Evolutionary conservation across 768 basidiomycete genomes (phyloP).

Genomic region (Pulveroboletus frians): DNA sequence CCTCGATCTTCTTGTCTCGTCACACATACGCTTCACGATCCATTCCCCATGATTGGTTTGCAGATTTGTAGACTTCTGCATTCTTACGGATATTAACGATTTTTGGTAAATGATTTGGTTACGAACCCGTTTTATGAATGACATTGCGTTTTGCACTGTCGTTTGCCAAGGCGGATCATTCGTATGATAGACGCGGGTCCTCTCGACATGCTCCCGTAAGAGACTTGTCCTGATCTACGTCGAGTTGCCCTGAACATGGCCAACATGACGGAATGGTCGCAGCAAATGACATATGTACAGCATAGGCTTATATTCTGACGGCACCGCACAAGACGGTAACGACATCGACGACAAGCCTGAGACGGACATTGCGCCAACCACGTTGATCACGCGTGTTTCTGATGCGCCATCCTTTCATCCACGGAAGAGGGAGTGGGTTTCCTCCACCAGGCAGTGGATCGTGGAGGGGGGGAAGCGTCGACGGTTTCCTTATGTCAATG

Average conservation of each 20-base stretch:
- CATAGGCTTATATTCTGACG: background rate
- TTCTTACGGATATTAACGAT: slow-evolving; percentile 17
- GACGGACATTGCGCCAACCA: slow-evolving; percentile 4
- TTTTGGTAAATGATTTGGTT: slow-evolving; percentile 20
- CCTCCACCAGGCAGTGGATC: too few species aligned
- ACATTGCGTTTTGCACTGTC: slow-evolving; percentile 7
- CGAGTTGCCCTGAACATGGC: too few species aligned
- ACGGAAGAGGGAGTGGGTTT: background rate
- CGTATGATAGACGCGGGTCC: background rate
- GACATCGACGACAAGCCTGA: too few species aligned
- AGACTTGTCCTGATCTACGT: background rate
- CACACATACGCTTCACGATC: slow-evolving; percentile 10
- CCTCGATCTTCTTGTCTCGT: slow-evolving; percentile 13
- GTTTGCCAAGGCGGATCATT: slow-evolving; percentile 10
- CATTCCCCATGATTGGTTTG: slow-evolving; percentile 11
- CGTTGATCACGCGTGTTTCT: slow-evolving; percentile 18
- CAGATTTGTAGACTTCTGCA: slow-evolving; percentile 34
- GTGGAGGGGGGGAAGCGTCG: too few species aligned
- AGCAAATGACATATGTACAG: slow-evolving; percentile 10
- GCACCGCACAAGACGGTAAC: background rate
- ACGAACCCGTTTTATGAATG: slow-evolving; percentile 24
- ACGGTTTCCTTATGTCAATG: background rate
- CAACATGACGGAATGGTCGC: background rate
- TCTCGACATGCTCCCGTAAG: background rate
- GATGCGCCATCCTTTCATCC: slow-evolving; percentile 1